phyloP scores from a whole-genome alignment of 129 eudicot species.

The Chrysanthemum seticuspe region DNA sequence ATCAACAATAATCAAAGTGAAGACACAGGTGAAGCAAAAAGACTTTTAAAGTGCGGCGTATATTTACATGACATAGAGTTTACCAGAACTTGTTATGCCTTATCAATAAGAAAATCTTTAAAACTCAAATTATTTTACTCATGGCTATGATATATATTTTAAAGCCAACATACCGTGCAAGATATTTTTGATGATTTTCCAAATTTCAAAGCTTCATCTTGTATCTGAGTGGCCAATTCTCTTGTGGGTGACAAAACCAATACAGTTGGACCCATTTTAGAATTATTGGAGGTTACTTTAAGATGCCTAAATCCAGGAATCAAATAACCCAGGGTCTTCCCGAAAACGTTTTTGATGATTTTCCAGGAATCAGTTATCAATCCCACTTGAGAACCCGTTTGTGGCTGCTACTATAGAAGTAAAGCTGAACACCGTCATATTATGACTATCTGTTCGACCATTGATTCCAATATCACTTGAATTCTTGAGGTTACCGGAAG shows the following conservation, averaged over 20 bases:
- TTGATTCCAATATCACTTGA: conserved; percentile 9
- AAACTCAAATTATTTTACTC: no score
- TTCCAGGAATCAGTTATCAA: no score
- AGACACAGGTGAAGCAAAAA: no score
- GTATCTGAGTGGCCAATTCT: conserved; percentile 95
- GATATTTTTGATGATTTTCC: conserved; percentile 73
- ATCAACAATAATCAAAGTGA: no score
- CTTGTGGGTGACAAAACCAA: conserved; percentile 95
- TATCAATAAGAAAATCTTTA: no score
- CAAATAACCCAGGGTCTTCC: conserved; percentile 91
- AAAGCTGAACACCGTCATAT: conserved; percentile 36
- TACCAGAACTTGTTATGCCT: no score
- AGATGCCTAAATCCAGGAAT: conserved; percentile 88
- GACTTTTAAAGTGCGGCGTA: no score
- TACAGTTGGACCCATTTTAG: conserved; percentile 81
- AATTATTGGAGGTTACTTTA: conserved; percentile 56
- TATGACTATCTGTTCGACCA: conserved; percentile 33
- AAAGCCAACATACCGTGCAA: no score
- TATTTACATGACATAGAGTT: no score
- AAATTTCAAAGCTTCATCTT: conserved; percentile 91
- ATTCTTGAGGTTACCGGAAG: conserved; percentile 26
- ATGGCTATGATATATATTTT: no score
- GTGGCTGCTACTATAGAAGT: conserved; percentile 37
- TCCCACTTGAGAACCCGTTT: conserved; percentile 38
- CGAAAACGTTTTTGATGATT: no score